Conservation (phyloP, 1,284 basidiomycete genomes). For the Rhodotorula sp. region DNA sequence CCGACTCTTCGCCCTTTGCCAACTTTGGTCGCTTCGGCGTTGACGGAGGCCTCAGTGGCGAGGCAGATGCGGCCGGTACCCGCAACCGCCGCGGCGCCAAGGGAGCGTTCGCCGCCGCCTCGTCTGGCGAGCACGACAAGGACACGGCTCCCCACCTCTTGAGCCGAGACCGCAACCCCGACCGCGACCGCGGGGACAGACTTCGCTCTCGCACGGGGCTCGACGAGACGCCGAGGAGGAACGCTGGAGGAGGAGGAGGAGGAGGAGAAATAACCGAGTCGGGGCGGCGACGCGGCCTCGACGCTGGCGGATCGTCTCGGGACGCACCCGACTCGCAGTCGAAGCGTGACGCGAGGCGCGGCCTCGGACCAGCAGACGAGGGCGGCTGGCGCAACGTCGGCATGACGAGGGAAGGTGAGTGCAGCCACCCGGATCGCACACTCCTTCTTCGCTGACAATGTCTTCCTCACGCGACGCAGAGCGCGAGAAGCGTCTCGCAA, state of each 20-base stretch:
- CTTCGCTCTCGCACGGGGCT: background rate
- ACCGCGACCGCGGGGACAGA: background rate
- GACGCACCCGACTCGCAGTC: background rate
- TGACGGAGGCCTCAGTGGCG: constrained; percentile 29
- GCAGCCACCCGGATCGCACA: background rate
- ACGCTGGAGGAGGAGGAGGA: background rate
- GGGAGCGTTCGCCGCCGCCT: background rate
- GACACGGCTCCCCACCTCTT: constrained; percentile 22
- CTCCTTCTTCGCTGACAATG: too few species aligned
- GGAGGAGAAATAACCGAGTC: background rate
- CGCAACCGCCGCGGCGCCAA: background rate
- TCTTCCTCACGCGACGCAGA: constrained; percentile 7
- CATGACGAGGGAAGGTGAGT: constrained; percentile 27
- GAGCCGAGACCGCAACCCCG: constrained; percentile 1
- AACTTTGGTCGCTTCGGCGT: constrained; percentile 41
- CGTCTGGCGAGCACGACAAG: constrained; percentile 10
- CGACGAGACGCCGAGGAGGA: constrained; percentile 3
- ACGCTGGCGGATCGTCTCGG: background rate
- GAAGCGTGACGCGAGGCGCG: constrained; percentile 22
- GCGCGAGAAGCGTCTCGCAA: constrained; percentile 28
- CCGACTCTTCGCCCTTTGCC: constrained; percentile 31
- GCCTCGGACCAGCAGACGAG: constrained; percentile 28
- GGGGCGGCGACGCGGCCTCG: background rate
- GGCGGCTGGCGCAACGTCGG: constrained; percentile 39
- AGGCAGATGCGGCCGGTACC: constrained; percentile 2